Percentiles rank a stretch among this genome's conserved stretches.
phyloP scores from a whole-genome alignment of 352 stramenopile genomes.

The Thraustotheca clavata region DNA sequence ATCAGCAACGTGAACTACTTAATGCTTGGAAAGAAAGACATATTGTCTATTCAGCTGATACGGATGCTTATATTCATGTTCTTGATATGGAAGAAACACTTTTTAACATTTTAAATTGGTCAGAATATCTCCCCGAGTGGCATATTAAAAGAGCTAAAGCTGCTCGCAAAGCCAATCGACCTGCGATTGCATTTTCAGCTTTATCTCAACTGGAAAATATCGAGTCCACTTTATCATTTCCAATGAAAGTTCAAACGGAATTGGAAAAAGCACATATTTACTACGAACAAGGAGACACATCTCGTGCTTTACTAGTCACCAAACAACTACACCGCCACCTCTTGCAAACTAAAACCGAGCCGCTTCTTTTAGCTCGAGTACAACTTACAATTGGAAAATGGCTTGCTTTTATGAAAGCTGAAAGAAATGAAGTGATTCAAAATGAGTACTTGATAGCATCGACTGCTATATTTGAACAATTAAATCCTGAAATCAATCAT shows the following conservation, averaged over 20 bases:
- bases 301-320: conserved; percentile 63
- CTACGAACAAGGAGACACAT: conserved; percentile 61
- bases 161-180: conserved; percentile 43
- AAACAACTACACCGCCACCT: conserved; percentile 28
- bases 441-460: conserved; percentile 88
- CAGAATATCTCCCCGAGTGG: conserved; percentile 4
- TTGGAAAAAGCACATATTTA: conserved; percentile 72
- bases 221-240: conserved; percentile 31
- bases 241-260: conserved; percentile 51
- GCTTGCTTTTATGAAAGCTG: conserved; percentile 89
- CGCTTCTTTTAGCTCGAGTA: conserved; percentile 46
- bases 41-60: conserved; percentile 4
- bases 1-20: not conserved
- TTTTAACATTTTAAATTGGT: conserved; percentile 1
- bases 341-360: not conserved
- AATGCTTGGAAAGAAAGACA: conserved; percentile 1
- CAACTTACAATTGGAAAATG: conserved; percentile 85
- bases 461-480: conserved; percentile 43
- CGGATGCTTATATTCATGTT: not conserved
- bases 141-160: not conserved
- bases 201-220: conserved; percentile 40
- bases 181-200: conserved; percentile 57
- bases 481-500: conserved; percentile 31
- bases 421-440: conserved; percentile 87
- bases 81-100: conserved; percentile 14